phyloP scores from a whole-genome alignment of 306 rosid species.

The Argentina anserina region DNA sequence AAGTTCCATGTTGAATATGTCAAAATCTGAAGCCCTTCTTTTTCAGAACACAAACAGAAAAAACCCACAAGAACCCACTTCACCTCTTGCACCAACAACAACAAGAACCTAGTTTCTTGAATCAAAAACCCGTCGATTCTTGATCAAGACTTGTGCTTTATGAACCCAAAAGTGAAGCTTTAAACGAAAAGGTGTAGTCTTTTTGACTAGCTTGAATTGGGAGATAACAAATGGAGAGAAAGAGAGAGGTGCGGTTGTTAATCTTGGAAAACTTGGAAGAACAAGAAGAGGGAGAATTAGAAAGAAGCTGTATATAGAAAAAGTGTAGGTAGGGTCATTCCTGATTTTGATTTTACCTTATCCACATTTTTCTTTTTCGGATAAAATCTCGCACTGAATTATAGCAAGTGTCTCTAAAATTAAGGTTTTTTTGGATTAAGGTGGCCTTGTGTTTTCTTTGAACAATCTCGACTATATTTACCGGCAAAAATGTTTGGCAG shows the following conservation, averaged over 20 bases:
- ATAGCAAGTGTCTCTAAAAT: background rate
- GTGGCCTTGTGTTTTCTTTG: background rate
- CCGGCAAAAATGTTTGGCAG: background rate
- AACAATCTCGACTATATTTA: constrained; percentile 5
- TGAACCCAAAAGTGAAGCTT: constrained; percentile 15
- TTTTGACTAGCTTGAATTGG: constrained; percentile 14
- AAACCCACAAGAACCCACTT: constrained; percentile 13
- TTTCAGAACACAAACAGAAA: constrained; percentile 18
- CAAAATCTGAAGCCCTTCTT: background rate
- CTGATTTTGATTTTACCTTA: constrained; percentile 28
- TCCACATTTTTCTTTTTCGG: constrained; percentile 19
- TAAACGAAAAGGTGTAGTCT: background rate
- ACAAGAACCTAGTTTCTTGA: background rate
- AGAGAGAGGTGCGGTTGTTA: background rate
- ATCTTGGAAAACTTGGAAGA: background rate
- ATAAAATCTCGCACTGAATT: constrained; percentile 13
- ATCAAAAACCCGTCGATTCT: background rate
- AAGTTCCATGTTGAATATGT: constrained; percentile 30
- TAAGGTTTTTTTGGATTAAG: background rate
- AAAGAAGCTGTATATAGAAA: background rate
- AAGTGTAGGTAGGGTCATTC: constrained; percentile 11
- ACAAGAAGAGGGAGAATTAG: background rate
- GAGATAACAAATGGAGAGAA: background rate
- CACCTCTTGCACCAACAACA: background rate
- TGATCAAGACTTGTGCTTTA: background rate